These are phyloP conservation scores for Chytriomyces sp. DNA, from an alignment of 192 early-diverging fungal genomes.

Conservation along the genomic window DNA sequence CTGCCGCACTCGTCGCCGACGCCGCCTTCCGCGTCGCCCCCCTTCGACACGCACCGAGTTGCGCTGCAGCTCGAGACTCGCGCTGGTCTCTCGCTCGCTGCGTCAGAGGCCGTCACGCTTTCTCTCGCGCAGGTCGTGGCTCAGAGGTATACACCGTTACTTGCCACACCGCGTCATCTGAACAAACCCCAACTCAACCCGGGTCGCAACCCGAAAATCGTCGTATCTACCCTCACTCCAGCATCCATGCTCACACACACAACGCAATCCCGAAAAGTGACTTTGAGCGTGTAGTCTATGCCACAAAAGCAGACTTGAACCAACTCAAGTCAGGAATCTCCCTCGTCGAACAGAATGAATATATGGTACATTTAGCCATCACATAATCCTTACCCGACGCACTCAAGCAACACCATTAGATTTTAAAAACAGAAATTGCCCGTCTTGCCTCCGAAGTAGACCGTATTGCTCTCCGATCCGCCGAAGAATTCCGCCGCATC, in stretches of 20 bases:
- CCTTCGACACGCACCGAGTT: no score
- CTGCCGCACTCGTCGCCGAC: no score
- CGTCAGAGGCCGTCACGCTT: conserved; percentile 76
- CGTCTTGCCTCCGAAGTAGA: conserved; percentile 79
- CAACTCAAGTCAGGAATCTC: conserved; percentile 86
- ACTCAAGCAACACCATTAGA: no score
- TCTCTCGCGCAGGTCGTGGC: conserved; percentile 70
- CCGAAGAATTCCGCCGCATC: conserved; percentile 81
- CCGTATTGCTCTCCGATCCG: conserved; percentile 62
- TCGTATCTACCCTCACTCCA: no score
- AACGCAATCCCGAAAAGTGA: conserved; percentile 40
- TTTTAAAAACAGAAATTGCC: conserved; percentile 77
- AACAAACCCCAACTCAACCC: not conserved
- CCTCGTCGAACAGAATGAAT: conserved; percentile 89
- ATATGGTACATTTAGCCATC: conserved; percentile 47
- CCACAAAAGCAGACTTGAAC: conserved; percentile 87
- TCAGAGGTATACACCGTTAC: conserved; percentile 56
- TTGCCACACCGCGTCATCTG: not conserved
- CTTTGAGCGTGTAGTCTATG: conserved; percentile 71
- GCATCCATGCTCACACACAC: conserved; percentile 32
- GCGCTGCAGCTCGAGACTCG: no score
- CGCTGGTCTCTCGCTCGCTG: conserved; percentile 70
- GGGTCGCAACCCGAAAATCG: no score
- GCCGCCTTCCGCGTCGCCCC: no score
- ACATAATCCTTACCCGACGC: not conserved